Evolutionary conservation across 2,329 filamentous ascomycete genomes (phyloP).

Genomic region (Simplicillium sp.): DNA sequence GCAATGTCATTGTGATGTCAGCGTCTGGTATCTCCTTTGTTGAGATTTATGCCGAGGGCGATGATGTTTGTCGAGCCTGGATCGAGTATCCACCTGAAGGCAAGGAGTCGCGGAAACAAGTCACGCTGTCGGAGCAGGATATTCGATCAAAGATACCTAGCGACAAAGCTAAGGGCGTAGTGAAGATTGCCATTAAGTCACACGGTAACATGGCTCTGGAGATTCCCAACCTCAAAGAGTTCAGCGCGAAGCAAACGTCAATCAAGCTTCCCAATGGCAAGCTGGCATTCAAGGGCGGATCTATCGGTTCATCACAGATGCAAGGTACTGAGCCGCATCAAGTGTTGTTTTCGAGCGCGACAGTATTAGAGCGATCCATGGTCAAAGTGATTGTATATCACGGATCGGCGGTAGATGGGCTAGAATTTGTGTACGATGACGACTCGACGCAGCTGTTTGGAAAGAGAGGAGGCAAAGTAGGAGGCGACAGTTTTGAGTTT

Average conservation of each 20-base stretch:
- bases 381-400: conserved; percentile 69
- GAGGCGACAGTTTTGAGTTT: conserved; percentile 67
- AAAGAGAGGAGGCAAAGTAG: conserved; percentile 60
- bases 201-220: conserved; percentile 64
- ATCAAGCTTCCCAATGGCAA: conserved; percentile 65
- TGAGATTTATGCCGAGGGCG: conserved; percentile 73
- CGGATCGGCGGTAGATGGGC: conserved; percentile 66
- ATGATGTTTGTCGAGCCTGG: conserved; percentile 70
- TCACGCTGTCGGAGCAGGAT: conserved; percentile 66
- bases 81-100: conserved; percentile 66
- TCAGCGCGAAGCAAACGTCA: conserved; percentile 62
- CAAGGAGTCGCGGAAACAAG: conserved; percentile 56
- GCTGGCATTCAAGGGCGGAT: conserved; percentile 65
- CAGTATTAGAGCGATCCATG: conserved; percentile 62
- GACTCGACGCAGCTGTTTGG: conserved; percentile 78
- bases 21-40: conserved; percentile 76
- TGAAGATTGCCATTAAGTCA: conserved; percentile 69
- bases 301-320: conserved; percentile 63
- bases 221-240: conserved; percentile 64
- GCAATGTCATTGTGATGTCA: conserved; percentile 67
- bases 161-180: conserved; percentile 58
- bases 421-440: conserved; percentile 93
- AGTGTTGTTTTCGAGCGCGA: conserved; percentile 62
- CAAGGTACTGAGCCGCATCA: conserved; percentile 62
- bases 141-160: conserved; percentile 63